A percentile compares a stretch with the other conserved stretches of the same genome.
Conservation (phyloP, 192 early-diverging fungal species). For the Entomortierella chlamydospora region DNA sequence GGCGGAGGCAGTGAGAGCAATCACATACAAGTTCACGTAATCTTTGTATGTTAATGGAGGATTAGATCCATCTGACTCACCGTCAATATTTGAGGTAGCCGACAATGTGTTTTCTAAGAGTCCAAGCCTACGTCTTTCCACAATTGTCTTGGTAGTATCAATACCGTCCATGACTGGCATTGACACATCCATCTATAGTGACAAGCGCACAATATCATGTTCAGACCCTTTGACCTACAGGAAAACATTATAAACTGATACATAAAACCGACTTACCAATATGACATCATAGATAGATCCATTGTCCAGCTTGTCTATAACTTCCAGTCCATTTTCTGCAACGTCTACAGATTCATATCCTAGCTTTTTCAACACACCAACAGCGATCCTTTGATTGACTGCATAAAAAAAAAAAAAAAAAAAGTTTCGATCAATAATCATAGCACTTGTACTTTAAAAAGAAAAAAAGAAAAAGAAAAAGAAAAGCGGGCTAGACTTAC, state of each 20-base stretch:
- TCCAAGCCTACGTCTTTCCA: conserved; percentile 34
- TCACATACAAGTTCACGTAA: conserved; percentile 60
- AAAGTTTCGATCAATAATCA: neutral
- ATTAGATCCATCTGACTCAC: neutral
- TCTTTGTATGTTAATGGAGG: conserved; percentile 16
- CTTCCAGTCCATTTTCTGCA: conserved; percentile 63
- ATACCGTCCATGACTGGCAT: conserved; percentile 66
- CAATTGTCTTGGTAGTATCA: conserved; percentile 55
- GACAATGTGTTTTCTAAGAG: neutral
- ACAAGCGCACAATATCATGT: neutral
- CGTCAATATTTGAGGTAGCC: neutral
- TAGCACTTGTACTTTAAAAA: no score
- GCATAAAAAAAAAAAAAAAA: neutral
- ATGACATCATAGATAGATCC: conserved; percentile 58
- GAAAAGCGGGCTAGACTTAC: no score
- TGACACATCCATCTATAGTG: conserved; percentile 57
- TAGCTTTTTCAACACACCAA: conserved; percentile 62
- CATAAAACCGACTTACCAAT: conserved; percentile 44
- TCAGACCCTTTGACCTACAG: no score
- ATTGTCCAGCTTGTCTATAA: conserved; percentile 57
- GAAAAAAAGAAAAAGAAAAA: neutral
- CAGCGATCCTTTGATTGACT: conserved; percentile 67
- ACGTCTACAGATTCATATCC: conserved; percentile 61
- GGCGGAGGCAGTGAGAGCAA: conserved; percentile 66
- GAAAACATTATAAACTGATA: no score